A percentile compares a stretch with the other conserved stretches of the same genome.
These are phyloP conservation scores for Leishmania arabica DNA, from an alignment of 208 protist genomes.

Conservation along the genomic window DNA sequence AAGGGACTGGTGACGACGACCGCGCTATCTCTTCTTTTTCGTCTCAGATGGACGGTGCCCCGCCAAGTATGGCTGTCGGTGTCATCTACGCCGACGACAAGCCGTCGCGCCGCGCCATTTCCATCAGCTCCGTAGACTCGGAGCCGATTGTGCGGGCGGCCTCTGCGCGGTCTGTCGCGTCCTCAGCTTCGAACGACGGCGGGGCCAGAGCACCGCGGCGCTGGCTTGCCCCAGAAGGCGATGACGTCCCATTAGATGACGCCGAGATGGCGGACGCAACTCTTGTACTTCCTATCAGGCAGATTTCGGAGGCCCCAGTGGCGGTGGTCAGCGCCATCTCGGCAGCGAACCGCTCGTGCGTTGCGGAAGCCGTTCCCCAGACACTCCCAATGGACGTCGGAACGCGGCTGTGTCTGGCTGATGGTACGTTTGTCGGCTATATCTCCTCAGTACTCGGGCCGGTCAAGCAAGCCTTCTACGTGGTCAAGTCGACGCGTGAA, in stretches of 20 bases:
- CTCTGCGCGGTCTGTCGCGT: conserved; percentile 18
- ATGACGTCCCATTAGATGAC: conserved; percentile 27
- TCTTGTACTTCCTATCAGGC: conserved; percentile 37
- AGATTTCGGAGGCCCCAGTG: conserved; percentile 61
- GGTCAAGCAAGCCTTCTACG: conserved; percentile 56
- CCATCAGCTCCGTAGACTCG: conserved; percentile 86
- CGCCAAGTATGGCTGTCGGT: conserved; percentile 13
- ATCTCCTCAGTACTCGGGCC: conserved; percentile 68
- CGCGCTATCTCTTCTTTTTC: too few species aligned
- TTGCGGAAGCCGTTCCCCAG: conserved; percentile 50
- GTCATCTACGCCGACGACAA: conserved; percentile 40
- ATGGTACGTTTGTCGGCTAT: conserved; percentile 58
- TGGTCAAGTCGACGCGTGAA: conserved; percentile 30
- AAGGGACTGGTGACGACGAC: not conserved
- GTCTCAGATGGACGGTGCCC: conserved; percentile 22
- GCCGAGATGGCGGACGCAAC: conserved; percentile 3
- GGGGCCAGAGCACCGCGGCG: not conserved
- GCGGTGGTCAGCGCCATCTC: conserved; percentile 44
- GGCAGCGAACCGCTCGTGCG: conserved; percentile 22
- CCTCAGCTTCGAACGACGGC: conserved; percentile 4
- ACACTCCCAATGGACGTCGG: conserved; percentile 63
- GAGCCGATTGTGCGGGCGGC: conserved; percentile 55
- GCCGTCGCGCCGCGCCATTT: conserved; percentile 45
- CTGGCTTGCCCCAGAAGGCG: conserved; percentile 18
- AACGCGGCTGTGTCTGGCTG: conserved; percentile 63